phyloP scores from a whole-genome alignment of 768 basidiomycete species.

The Tricholoma sp. region DNA sequence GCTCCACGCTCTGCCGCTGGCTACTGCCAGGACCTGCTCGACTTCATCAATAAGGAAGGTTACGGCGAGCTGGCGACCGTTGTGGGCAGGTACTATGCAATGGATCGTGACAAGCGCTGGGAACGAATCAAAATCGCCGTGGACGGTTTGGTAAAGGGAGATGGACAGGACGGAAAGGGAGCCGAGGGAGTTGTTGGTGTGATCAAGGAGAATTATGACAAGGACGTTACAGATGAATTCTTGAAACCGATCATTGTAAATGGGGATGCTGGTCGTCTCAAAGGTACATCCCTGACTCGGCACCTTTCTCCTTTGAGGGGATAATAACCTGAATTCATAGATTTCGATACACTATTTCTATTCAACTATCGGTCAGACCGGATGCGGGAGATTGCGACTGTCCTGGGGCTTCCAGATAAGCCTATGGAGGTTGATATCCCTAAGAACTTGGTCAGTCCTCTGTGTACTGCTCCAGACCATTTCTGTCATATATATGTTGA shows the following conservation, averaged over 20 bases:
- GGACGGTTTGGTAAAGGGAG: conserved; percentile 77
- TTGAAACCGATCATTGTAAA: conserved; percentile 91
- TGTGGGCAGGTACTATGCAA: conserved; percentile 90
- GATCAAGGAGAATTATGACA: conserved; percentile 70
- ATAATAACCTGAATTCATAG: conserved; percentile 29
- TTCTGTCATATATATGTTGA: background rate
- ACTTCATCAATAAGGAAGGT: conserved; percentile 71
- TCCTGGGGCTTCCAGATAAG: conserved; percentile 79
- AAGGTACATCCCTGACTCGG: conserved; percentile 44
- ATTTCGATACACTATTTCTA: conserved; percentile 86
- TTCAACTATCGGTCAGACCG: conserved; percentile 98
- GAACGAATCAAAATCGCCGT: conserved; percentile 88
- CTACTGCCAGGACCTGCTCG: conserved; percentile 72
- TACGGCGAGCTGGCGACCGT: conserved; percentile 82
- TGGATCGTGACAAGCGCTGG: conserved; percentile 98
- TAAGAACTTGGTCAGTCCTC: conserved; percentile 60
- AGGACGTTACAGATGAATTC: conserved; percentile 92
- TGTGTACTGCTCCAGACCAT: background rate
- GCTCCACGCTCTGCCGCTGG: conserved; percentile 78
- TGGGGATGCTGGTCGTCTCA: conserved; percentile 71
- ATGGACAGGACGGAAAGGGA: conserved; percentile 45
- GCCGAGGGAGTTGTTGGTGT: conserved; percentile 37
- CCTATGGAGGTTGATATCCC: conserved; percentile 82
- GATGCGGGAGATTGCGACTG: conserved; percentile 84
- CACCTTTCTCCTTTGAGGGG: background rate